phyloP scores from a whole-genome alignment of 768 basidiomycete genomes.

The Mrakia hoshinonis region DNA sequence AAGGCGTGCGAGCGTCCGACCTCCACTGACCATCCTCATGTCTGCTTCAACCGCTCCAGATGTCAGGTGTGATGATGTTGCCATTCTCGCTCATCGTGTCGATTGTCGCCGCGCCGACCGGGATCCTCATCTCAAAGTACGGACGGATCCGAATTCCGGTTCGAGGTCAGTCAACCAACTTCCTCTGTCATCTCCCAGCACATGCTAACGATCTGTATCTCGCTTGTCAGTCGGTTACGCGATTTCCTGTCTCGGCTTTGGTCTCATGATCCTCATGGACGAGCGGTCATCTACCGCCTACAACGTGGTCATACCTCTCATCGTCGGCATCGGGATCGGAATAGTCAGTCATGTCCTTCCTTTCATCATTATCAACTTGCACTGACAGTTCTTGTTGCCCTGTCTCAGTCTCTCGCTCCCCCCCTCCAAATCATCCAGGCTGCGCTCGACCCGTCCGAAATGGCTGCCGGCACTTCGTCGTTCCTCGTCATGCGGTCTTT shows the following conservation, averaged over 20 bases:
- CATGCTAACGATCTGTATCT: too few species aligned
- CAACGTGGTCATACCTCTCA: conserved; percentile 4
- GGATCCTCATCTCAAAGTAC: conserved; percentile 9
- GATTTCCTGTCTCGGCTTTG: conserved; percentile 17
- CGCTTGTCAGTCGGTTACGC: conserved; percentile 18
- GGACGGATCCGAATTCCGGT: conserved; percentile 5
- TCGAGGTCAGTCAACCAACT: background rate
- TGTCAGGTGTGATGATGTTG: conserved; percentile 29
- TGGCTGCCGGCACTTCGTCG: conserved; percentile 14
- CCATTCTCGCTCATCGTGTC: conserved; percentile 25
- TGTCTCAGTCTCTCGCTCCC: conserved; percentile 14
- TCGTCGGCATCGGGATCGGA: conserved; percentile 21
- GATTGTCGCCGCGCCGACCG: conserved; percentile 12
- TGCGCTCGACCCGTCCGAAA: conserved; percentile 2
- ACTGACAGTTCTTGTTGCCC: background rate
- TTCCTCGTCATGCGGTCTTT: conserved; percentile 15
- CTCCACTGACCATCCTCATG: too few species aligned
- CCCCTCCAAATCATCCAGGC: conserved; percentile 25
- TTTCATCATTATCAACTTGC: too few species aligned
- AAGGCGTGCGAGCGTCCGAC: too few species aligned
- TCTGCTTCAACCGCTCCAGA: too few species aligned
- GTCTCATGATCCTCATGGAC: conserved; percentile 20
- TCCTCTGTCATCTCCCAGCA: too few species aligned
- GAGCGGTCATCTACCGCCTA: background rate
- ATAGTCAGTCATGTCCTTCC: conserved; percentile 20